Percentiles rank a stretch among this genome's conserved stretches.
phyloP scores from a whole-genome alignment of 2,329 filamentous ascomycete species.

The Westerdykella aurantiaca region DNA sequence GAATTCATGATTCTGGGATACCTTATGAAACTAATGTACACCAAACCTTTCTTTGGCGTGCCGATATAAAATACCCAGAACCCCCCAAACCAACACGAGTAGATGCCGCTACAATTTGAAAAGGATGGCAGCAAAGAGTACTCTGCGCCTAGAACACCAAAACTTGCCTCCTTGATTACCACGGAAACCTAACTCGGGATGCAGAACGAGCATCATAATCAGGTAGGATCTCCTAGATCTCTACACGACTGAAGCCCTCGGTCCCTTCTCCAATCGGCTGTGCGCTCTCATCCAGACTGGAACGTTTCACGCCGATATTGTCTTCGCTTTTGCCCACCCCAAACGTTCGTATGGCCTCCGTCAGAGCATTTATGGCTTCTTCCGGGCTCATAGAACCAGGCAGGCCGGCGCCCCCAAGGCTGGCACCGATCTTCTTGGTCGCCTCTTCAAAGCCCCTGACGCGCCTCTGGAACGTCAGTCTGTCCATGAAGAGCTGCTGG shows the following conservation, averaged over 20 bases:
- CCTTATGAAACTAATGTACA: constrained; percentile 3
- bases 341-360: constrained; percentile 29
- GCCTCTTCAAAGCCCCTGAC: constrained; percentile 76
- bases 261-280: constrained; percentile 28
- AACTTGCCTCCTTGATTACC: too few species aligned
- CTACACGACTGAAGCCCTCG: constrained; percentile 31
- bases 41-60: not conserved
- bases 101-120: too few species aligned
- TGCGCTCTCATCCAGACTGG: constrained; percentile 21
- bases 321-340: constrained; percentile 36
- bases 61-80: not conserved
- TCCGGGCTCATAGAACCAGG: constrained; percentile 28
- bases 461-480: constrained; percentile 81
- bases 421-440: constrained; percentile 47
- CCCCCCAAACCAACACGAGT: too few species aligned
- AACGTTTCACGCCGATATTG: constrained; percentile 27
- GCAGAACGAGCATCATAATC: too few species aligned
- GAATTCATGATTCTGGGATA: not conserved
- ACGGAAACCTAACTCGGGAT: too few species aligned
- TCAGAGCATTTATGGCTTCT: constrained; percentile 30
- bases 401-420: constrained; percentile 26
- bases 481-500: constrained; percentile 89
- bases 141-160: too few species aligned
- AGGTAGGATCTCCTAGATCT: constrained; percentile 20
- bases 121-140: too few species aligned